A percentile compares a stretch with the other conserved stretches of the same genome.
Conservation (phyloP, 2,329 filamentous ascomycete species). For the Zelopaecilomyces penicillatus region DNA sequence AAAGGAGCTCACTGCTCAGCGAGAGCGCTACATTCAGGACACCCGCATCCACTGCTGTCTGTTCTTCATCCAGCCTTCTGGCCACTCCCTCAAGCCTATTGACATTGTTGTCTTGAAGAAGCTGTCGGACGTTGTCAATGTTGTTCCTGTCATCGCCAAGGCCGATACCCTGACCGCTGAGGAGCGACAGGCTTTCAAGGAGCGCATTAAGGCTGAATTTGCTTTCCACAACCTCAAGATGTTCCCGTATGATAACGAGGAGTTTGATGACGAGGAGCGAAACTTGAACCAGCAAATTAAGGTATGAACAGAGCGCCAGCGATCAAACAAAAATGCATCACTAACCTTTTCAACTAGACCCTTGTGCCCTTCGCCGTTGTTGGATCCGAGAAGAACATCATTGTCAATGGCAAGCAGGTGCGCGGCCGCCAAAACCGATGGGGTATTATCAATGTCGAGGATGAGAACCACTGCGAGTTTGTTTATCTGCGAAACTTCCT, state of each 20-base stretch:
- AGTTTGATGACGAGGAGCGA: constrained; percentile 95
- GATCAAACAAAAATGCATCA: neutral
- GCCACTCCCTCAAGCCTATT: constrained; percentile 96
- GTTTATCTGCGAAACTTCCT: constrained; percentile 98
- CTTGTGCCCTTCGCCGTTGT: constrained; percentile 97
- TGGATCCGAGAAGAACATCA: constrained; percentile 95
- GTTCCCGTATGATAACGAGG: constrained; percentile 99
- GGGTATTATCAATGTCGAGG: constrained; percentile 99
- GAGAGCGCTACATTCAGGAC: constrained; percentile 98
- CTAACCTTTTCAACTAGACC: constrained; percentile 45
- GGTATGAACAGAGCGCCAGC: constrained; percentile 42
- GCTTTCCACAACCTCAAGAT: constrained; percentile 99
- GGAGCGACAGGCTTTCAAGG: constrained; percentile 94
- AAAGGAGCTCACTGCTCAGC: constrained; percentile 98
- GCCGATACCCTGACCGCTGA: constrained; percentile 92
- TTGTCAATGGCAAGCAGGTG: constrained; percentile 94
- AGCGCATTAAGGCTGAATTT: constrained; percentile 99
- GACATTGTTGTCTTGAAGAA: constrained; percentile 99
- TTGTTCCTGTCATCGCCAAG: constrained; percentile 98
- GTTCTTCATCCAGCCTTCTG: constrained; percentile 98
- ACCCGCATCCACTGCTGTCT: constrained; percentile 98
- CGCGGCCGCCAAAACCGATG: constrained; percentile 97
- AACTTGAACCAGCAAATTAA: constrained; percentile 93
- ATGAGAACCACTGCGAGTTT: constrained; percentile 99
- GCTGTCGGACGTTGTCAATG: constrained; percentile 97